Base-by-base conservation (phyloP, 225 moss, liverwort and hornwort species). In the Physcomitrium patens region DNA sequence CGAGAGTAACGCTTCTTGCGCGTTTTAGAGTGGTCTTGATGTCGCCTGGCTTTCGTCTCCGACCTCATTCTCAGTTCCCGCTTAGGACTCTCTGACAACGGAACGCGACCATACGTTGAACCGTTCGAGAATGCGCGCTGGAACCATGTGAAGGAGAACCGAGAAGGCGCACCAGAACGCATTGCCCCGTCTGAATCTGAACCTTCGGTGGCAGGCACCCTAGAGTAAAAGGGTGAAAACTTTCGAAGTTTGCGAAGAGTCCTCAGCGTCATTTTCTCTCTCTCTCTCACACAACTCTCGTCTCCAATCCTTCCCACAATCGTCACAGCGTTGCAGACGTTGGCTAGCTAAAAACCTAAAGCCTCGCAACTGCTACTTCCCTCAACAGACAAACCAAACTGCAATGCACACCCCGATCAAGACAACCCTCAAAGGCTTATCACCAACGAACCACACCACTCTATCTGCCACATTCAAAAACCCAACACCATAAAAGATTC, bases 91-190 rank as follows among this genome's bases (percentile, higher is more conserved):
- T 37, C 31, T 37, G 31, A 37, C 48, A 86, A 17, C 54, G 86
- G 86, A 8, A 86, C 80, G 11, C 59, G 82, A 1, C 67, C 17
- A 20, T 45, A 65, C 3, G 63, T 47, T 3, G 57, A 46, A 1
- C 72, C 67, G 13, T 53, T 74, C 5, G 82, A 53, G 3, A 80
- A 80, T 45, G 83, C 86, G 4, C 83, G 83, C 12, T 86, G 83
- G 8, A 83, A 78, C 83, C 86, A 86, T 8, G 74, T 44, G 58
- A 86, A 77, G 8, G 80, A 68, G 1, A 74, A 54, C 71, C 80
- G 71, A 42, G 72, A 60, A 4, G 60, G 12, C 0, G 19, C 55
- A 9, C 62, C 1, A 2, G 78, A 50, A 1, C 86, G 77, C 71
- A 82, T 3, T 11, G 16, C 20, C 0, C 51, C 24, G 24, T 83